Evolutionary conservation across 2,329 filamentous ascomycete genomes (phyloP).

Genomic region (Lasiodiplodia sp.): DNA sequence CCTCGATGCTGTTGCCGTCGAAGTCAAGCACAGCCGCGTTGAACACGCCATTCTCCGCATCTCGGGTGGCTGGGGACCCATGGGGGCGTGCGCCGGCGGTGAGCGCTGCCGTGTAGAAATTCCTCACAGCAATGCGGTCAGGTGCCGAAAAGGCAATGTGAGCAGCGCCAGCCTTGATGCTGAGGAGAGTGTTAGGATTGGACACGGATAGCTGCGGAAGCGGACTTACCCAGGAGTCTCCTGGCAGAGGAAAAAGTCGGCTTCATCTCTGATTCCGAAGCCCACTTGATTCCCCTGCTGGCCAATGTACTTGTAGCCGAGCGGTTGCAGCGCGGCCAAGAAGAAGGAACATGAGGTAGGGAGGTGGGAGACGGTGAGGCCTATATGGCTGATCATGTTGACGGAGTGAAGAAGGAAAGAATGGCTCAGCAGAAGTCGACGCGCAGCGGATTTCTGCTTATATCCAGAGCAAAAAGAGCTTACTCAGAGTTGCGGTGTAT

Average conservation of each 20-base stretch:
- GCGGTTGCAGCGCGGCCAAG: constrained; percentile 76
- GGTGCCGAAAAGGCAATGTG: constrained; percentile 74
- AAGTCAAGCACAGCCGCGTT: constrained; percentile 74
- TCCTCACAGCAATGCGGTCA: constrained; percentile 69
- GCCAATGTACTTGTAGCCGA: constrained; percentile 77
- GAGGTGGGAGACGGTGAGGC: constrained; percentile 76
- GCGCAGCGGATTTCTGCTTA: background rate
- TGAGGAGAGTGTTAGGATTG: constrained; percentile 32
- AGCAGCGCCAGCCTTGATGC: constrained; percentile 60
- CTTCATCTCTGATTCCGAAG: constrained; percentile 64
- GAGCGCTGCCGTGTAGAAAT: constrained; percentile 75
- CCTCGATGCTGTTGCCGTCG: constrained; percentile 85
- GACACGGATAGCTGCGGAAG: background rate
- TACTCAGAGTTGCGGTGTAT: constrained; percentile 26
- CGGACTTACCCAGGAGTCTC: constrained; percentile 63
- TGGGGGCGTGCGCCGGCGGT: constrained; percentile 69
- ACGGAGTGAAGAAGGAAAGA: background rate
- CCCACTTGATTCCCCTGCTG: constrained; percentile 67
- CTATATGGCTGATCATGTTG: constrained; percentile 68
- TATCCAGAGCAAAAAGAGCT: background rate
- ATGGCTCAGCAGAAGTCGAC: background rate
- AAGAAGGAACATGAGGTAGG: constrained; percentile 85
- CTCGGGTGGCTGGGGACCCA: constrained; percentile 62
- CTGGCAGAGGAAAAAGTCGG: constrained; percentile 71
- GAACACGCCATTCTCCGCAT: constrained; percentile 63